Base-by-base conservation (phyloP, 2,329 filamentous ascomycete species). In the Diaporthe helianthi region DNA sequence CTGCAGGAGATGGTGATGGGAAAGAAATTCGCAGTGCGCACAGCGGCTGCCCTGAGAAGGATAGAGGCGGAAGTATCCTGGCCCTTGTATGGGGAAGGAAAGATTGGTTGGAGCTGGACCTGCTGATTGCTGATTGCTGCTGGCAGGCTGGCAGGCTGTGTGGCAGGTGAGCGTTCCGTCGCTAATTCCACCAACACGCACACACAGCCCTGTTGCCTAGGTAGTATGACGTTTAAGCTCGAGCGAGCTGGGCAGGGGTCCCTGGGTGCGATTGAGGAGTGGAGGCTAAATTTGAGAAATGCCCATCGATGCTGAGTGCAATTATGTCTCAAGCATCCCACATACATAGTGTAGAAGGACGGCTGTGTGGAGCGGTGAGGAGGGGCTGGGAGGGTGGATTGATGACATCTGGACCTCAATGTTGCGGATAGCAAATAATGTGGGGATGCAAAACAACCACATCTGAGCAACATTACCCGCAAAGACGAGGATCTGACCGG, bases 221-320 rank as follows among this genome's bases (percentile, higher is more conserved):
- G 44, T n/a, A 36, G n/a, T 19, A 63, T 63, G 58, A 63, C 44
- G 58, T 63, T 36, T 63, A 49, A 49, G 58, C 58, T 63, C 58
- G 58, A 10, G 29, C 41, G 29, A 17, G 19, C 36, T 38, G 19
- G 26, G 44, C 58, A 63, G 58, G 58, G 58, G 41, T 63, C 26
- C 41, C 58, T 46, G 19, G 29, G 19, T 22, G 58, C 41, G 12
- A 31, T 47, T 41, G 55, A 41, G 55, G 55, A 24, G 55, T n/a
- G 41, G 26, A 29, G 46, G 55, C 55, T 47, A 47, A 61, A 61
- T 61, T 47, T 61, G 55, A 61, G 24, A 46, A 46, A 17, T 31
- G 19, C 38, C 38, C 38, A n/a, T 31, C 19, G 33, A 33, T 33
- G 33, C 12, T 33, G 12, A 33, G n/a, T n/a, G n/a, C n/a, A n/a